Evolutionary conservation across 2,329 filamentous ascomycete genomes (phyloP), one percentile per base, ranked within the genome.

Genomic region (Scytalidium lignicola): DNA sequence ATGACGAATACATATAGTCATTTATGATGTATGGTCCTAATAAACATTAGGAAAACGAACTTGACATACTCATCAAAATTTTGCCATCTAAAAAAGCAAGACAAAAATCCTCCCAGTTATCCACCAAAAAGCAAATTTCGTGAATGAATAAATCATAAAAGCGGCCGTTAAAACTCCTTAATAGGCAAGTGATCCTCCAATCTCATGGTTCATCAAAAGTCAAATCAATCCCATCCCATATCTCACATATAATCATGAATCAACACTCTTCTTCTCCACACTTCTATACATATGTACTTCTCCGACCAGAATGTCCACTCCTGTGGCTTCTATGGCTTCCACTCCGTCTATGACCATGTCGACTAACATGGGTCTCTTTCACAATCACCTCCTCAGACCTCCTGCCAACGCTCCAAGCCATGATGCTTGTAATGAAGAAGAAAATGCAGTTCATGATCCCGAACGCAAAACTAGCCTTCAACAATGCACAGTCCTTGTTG

Each of bases 391-490:
- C 19, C 18, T 54, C 51, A 9, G 48, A 22, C 0, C 51, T 46
- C 13, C 55, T 48, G 0, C 60, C 56, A 18, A 61, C 55, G 40
- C 61, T 51, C 56, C 74, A 78, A 21, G 90, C 89, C 41, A 93
- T 73, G 22, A 92, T 69, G 46, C 82, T 79, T 3, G 89, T 93
- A 63, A 86, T 73, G 66, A 86, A 84, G 71, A 95, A 96, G 65
- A 91, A 85, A 55, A 93, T 72, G 57, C 75, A 74, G 67, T 93
- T 88, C 78, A 96, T 95, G 67, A 97, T 96, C 44, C 81, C 90
- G 58, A 96, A 84, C 2, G 90, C 92, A 70, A 90, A 97, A 57
- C 76, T 79, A 1, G 91, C 86, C 79, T 96, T 97, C 63, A 96
- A 80, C 89, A 96, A 93, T 44, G 86, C 80, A 70, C 92, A 97